Evolutionary conservation across 2,329 filamentous ascomycete species (phyloP), one percentile per base, ranked within the genome.

Genomic region (Camillea tinctor): DNA sequence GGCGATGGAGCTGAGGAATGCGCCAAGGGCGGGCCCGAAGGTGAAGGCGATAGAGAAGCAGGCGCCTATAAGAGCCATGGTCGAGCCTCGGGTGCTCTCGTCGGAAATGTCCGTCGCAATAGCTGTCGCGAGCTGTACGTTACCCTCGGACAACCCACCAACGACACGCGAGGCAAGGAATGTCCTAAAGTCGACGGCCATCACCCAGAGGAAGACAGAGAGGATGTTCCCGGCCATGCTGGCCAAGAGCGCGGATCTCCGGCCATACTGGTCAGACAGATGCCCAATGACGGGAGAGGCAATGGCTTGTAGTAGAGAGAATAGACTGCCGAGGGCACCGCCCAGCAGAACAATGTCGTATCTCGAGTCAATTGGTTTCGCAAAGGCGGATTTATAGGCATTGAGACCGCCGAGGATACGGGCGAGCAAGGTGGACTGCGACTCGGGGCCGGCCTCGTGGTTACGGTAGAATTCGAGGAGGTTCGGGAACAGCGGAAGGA

Each of bases 31-130:
- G 0, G 95, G 95, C 0, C 95, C 95, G 73, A 97, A 96, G 0
- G 95, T 99, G 74, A 99, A 99, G 19, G 95, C 95, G 67, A 99
- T 88, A 63, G 92, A 96, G 79, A 99, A 99, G 79, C 95, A 98
- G 15, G 91, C 93, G 60, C 95, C 95, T 24, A 99, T 94, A 57
- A 99, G 82, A 7, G 95, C 95, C 92, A 99, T 97, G 50, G 95
- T 97, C 20, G 92, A 88, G 21, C 94, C 92, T 24, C 95, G 87
- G 70, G 89, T 90, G 59, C 85, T 84, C 68, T 94, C 90, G 69
- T 96, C 93, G 50, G 92, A 96, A 66, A 99, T 93, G 74, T 99
- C 95, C 48, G 94, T 95, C 19, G 95, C 95, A 74, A 99, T 98
- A 50, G 95, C 94, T 64, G 94, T 95, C 4, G 95, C 94, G 15